Evolutionary conservation across 257 asterid genomes (phyloP).

Genomic region (Buddleja alternifolia): DNA sequence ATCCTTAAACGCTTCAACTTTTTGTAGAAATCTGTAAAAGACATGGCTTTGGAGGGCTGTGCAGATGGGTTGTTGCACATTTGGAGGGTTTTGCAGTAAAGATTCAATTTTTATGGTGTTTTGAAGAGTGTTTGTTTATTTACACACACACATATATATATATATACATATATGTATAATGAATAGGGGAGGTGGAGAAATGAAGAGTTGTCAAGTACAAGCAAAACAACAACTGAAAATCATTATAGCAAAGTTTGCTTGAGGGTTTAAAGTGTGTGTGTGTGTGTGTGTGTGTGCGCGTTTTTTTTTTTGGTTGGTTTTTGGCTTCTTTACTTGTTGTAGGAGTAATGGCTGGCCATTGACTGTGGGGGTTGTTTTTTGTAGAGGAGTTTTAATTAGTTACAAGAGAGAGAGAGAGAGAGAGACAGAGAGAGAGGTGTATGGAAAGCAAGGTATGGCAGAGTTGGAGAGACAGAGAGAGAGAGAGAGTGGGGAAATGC

Average conservation of each 20-base stretch:
- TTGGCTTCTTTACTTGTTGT: conserved; percentile 63
- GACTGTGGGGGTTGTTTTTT: conserved; percentile 18
- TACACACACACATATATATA: too few relatives aligned
- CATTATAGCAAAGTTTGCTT: conserved; percentile 45
- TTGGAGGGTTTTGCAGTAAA: conserved; percentile 18
- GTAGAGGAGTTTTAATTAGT: conserved; percentile 28
- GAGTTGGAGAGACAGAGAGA: conserved; percentile 21
- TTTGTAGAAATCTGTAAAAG: conserved; percentile 52
- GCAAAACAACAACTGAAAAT: conserved; percentile 48
- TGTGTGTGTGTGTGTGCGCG: not conserved
- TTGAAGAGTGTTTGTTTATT: not conserved
- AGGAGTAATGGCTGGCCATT: conserved; percentile 39
- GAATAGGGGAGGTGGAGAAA: conserved; percentile 3
- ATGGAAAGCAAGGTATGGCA: conserved; percentile 38
- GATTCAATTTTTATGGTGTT: conserved; percentile 34
- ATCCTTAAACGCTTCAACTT: conserved; percentile 71
- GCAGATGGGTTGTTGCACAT: conserved; percentile 48
- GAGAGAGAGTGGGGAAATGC: conserved; percentile 14
- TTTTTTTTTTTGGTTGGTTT: not conserved
- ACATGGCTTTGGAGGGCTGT: conserved; percentile 38
- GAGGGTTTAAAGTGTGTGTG: conserved; percentile 21
- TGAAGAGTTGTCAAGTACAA: conserved; percentile 39
- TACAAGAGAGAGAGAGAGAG: conserved; percentile 28
- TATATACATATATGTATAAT: not conserved
- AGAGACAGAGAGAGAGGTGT: conserved; percentile 37